Evolutionary conservation across 306 rosid genomes (phyloP), one percentile per base, ranked within the genome.

Genomic region (Styphnolobium japonicum): DNA sequence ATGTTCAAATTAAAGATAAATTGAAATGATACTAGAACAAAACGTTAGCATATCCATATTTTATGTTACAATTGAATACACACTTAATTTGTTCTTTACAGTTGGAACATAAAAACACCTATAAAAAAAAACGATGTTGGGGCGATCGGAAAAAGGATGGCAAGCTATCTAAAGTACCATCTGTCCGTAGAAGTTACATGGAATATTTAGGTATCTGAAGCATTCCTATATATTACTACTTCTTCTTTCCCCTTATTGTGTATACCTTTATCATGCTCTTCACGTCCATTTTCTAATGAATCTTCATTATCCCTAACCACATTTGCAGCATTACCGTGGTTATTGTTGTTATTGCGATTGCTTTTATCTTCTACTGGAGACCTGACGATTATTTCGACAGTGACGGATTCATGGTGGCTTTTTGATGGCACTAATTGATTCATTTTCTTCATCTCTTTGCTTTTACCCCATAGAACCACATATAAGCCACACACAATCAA

Each of bases 401-500:
- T 2, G 23, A 61, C 23, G 2, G 66, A 49, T 34, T 71, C 46
- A 34, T 53, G 25, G n/a, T 23, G 15, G 45, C 29, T 52, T 63
- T 64, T 27, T 52, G 75, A 43, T 53, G 53, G 18, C 45, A 68
- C 46, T 0, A 19, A 34, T 31, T 74, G 67, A 21, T 6, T 80
- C 31, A 4, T 68, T 64, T 29, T 83, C 71, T 2, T 75, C 79
- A 39, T 76, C 61, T 88, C 92, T 58, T 82, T 83, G 78, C 77
- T 21, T 67, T 88, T 88, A 0, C 87, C 88, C 92, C 92, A 86
- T 25, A 86, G 7, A 37, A 88, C 87, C 19, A 21, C 10, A 31
- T 88, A 88, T 25, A 88, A 76, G 1, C 92, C 89, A 3, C 83
- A 71, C 19, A 88, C 84, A 14, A 86, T 81, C 67, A 82, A 19